phyloP scores from a whole-genome alignment of 306 rosid genomes.

The Lathyrus aphaca region DNA sequence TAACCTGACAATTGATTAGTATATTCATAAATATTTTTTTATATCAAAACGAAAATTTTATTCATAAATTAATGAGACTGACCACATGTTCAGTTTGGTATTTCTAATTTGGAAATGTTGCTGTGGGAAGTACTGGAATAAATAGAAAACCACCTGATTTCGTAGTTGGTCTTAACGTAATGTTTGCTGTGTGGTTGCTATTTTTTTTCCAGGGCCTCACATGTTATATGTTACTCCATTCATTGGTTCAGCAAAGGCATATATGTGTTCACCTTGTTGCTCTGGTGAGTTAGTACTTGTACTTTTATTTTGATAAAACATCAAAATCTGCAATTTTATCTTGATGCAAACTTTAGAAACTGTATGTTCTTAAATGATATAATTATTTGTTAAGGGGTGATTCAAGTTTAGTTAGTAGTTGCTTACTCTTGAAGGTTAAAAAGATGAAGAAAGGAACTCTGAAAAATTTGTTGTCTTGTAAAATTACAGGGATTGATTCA shows the following conservation, averaged over 20 bases:
- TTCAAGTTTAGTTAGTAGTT: slow-evolving; percentile 10
- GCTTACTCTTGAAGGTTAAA: background rate
- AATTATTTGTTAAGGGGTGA: background rate
- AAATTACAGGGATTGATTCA: background rate
- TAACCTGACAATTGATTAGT: background rate
- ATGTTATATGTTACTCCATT: slow-evolving; percentile 78
- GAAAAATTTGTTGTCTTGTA: slow-evolving; percentile 2
- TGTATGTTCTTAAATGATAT: slow-evolving; percentile 20
- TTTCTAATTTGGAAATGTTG: slow-evolving; percentile 1
- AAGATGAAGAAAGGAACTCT: background rate
- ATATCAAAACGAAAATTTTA: background rate
- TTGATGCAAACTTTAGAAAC: slow-evolving; percentile 18
- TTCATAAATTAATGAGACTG: slow-evolving; percentile 1
- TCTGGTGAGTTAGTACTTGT: slow-evolving; percentile 64
- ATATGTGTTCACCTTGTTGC: slow-evolving; percentile 80
- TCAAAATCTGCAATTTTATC: slow-evolving; percentile 25
- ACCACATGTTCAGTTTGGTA: background rate
- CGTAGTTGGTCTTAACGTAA: slow-evolving; percentile 30
- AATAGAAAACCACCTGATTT: slow-evolving; percentile 19
- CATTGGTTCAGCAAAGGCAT: slow-evolving; percentile 85
- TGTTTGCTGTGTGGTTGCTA: slow-evolving; percentile 31
- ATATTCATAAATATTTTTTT: background rate
- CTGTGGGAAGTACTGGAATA: slow-evolving; percentile 16
- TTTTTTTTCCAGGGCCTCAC: slow-evolving; percentile 66
- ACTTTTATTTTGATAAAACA: slow-evolving; percentile 27